A percentile compares a stretch with the other conserved stretches of the same genome.
phyloP scores from a whole-genome alignment of 305 asterid species.

The Lippia alba region DNA sequence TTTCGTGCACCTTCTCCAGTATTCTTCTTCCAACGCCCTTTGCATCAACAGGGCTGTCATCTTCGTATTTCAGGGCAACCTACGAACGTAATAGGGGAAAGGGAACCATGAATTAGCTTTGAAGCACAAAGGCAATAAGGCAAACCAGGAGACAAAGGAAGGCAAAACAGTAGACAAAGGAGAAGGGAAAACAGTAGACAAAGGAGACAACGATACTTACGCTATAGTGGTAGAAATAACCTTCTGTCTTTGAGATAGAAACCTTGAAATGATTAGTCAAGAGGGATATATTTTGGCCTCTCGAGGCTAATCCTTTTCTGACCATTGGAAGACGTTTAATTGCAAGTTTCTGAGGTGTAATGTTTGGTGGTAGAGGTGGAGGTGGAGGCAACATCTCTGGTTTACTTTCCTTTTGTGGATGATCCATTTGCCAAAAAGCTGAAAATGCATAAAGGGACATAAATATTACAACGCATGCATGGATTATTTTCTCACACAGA shows the following conservation, averaged over 20 bases:
- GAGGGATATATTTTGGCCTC: slow-evolving; percentile 48
- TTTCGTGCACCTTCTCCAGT: slow-evolving; percentile 56
- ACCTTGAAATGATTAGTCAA: slow-evolving; percentile 68
- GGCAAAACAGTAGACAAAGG: background rate
- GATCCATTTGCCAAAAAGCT: slow-evolving; percentile 17
- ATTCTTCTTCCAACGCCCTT: slow-evolving; percentile 70
- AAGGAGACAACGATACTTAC: slow-evolving; percentile 35
- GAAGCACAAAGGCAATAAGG: background rate
- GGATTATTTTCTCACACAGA: background rate
- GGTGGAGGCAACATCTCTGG: slow-evolving; percentile 43
- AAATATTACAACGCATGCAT: no score
- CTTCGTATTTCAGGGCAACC: slow-evolving; percentile 72
- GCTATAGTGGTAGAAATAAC: slow-evolving; percentile 64
- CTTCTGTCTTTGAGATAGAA: slow-evolving; percentile 47
- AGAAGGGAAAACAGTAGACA: background rate
- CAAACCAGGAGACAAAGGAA: background rate
- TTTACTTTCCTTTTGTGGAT: background rate
- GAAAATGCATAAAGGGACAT: no score
- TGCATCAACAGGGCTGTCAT: slow-evolving; percentile 62
- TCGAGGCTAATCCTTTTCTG: slow-evolving; percentile 44
- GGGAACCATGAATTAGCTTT: background rate
- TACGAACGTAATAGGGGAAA: slow-evolving; percentile 29
- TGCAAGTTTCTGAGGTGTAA: slow-evolving; percentile 35
- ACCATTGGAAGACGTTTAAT: slow-evolving; percentile 49
- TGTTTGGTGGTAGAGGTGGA: slow-evolving; percentile 48